phyloP scores from a whole-genome alignment of 2,329 filamentous ascomycete species.

The Cryphonectria japonica region DNA sequence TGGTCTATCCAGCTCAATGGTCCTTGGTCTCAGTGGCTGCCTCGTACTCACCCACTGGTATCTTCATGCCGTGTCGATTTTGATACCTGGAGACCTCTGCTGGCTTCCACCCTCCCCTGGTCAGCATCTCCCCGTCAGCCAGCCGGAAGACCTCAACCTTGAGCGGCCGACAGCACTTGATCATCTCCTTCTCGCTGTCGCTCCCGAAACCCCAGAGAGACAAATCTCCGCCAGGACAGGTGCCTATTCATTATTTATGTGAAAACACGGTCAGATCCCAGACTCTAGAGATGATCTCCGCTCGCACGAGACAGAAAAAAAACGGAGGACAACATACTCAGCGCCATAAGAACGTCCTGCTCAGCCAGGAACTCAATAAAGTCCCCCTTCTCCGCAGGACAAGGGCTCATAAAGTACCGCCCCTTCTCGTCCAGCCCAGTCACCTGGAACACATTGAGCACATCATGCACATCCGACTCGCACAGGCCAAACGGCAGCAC shows the following conservation, averaged over 20 bases:
- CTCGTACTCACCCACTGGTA: slow-evolving; percentile 31
- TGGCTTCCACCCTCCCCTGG: slow-evolving; percentile 62
- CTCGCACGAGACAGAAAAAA: background rate
- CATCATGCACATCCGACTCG: slow-evolving; percentile 80
- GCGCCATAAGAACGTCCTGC: slow-evolving; percentile 68
- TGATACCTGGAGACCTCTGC: slow-evolving; percentile 64
- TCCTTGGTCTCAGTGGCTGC: background rate
- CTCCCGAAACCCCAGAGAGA: slow-evolving; percentile 81
- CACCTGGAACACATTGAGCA: slow-evolving; percentile 85
- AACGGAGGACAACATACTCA: slow-evolving; percentile 47
- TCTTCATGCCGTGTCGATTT: slow-evolving; percentile 66
- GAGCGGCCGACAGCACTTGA: slow-evolving; percentile 72
- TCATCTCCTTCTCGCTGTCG: slow-evolving; percentile 68
- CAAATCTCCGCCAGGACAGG: slow-evolving; percentile 81
- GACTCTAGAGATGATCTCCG: slow-evolving; percentile 41
- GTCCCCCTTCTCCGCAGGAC: slow-evolving; percentile 58
- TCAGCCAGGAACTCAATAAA: slow-evolving; percentile 81
- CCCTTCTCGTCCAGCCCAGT: slow-evolving; percentile 75
- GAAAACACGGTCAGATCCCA: background rate
- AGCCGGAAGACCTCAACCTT: slow-evolving; percentile 74
- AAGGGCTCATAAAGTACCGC: slow-evolving; percentile 75
- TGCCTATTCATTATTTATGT: slow-evolving; percentile 44
- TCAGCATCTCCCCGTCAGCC: slow-evolving; percentile 54
- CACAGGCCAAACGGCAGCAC: slow-evolving; percentile 69
- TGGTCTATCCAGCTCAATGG: no score